Base-by-base conservation (phyloP, 495 filamentous ascomycete species). In the Hyaloscypha variabilis region DNA sequence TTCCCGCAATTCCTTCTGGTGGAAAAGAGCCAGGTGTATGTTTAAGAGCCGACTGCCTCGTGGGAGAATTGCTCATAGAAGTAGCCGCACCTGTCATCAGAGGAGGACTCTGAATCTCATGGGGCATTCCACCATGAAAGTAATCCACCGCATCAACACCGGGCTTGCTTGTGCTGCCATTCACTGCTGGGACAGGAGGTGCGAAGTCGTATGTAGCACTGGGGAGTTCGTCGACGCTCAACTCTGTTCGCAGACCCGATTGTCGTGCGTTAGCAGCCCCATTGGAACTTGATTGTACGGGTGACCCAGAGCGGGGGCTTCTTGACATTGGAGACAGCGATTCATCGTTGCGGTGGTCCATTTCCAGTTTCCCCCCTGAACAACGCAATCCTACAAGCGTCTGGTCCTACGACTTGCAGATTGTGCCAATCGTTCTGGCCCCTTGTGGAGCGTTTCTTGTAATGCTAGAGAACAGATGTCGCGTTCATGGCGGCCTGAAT, bases 71-170 rank as follows among this genome's bases (percentile, higher is more conserved):
- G 17, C 75, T 21, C 25, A 60, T 11, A 66, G 65, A 21, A 21
- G 28, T 49, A 72, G 69, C 8, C 56, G 69, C 21, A 49, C 66
- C 42, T 36, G 34, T 54, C 26, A 46, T 28, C 58, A 64, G 65
- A 69, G 71, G 42, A 67, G 66, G n/a, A 67, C 68, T 66, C 39
- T 26, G 24, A 26, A 58, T 65, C 54, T 46, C 75, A 58, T 81
- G 77, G 6, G 77, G 74, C 28, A 68, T 52, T 2, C 75, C 78
- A 29, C 76, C 76, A 66, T 83, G 82, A 31, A 81, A 55, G 64
- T 82, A 79, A 67, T 84, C 81, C 8, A 67, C 23, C 4, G 80
- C 62, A 25, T 77, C 74, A 24, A 69, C 69, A 6, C 59, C 57
- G 54, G 51, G 63, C 60, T 34, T 67, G 31, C 60, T 72, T 23